Conservation (phyloP, 305 asterid genomes). For the Fraxinus angustifolia region DNA sequence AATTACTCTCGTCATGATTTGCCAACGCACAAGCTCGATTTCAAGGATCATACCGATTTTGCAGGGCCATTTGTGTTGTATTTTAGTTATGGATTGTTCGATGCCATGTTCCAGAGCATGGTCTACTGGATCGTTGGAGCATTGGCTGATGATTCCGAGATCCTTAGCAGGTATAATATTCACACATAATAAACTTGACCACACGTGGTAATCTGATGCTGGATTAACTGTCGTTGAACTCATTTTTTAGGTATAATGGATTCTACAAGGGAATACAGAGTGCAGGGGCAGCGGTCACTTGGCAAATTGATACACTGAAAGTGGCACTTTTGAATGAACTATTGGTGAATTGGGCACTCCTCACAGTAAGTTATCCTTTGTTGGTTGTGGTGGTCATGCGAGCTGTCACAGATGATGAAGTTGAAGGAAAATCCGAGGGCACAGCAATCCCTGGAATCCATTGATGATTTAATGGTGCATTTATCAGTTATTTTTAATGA, state of each 20-base stretch:
- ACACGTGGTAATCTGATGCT: neutral
- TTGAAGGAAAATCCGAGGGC: constrained; percentile 35
- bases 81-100: constrained; percentile 85
- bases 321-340: constrained; percentile 59
- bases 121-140: constrained; percentile 89
- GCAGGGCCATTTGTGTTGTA: constrained; percentile 87
- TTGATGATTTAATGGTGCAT: constrained; percentile 16
- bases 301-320: constrained; percentile 75
- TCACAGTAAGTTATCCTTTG: constrained; percentile 72
- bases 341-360: constrained; percentile 64
- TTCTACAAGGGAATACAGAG: constrained; percentile 95
- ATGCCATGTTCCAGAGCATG: constrained; percentile 94
- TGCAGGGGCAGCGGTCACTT: constrained; percentile 89
- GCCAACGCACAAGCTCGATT: constrained; percentile 49
- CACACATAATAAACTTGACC: neutral
- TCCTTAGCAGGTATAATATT: constrained; percentile 63
- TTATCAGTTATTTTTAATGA: constrained; percentile 7
- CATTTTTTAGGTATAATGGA: constrained; percentile 56
- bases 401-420: constrained; percentile 69
- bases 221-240: neutral
- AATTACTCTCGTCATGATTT: constrained; percentile 39
- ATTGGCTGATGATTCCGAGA: constrained; percentile 79
- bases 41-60: constrained; percentile 59
- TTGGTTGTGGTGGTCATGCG: constrained; percentile 49
- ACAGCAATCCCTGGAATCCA: constrained; percentile 35